These are phyloP conservation scores for Mycena vulgaris DNA, from an alignment of 768 basidiomycete species.

Conservation along the genomic window DNA sequence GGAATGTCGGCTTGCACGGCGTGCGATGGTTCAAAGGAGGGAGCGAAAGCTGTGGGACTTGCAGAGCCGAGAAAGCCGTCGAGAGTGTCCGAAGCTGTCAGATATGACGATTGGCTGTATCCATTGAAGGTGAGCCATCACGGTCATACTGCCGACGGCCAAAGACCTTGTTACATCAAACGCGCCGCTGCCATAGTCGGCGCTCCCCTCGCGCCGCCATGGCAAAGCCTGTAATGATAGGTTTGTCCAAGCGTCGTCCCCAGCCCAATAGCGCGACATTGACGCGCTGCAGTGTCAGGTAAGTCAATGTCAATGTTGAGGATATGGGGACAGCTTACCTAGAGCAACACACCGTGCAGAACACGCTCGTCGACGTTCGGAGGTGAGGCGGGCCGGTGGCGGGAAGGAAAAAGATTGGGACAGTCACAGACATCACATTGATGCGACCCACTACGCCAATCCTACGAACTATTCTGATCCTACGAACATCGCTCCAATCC, in stretches of 20 bases:
- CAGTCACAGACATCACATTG: constrained; percentile 16
- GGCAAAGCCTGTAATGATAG: background rate
- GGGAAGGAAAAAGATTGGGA: constrained; percentile 16
- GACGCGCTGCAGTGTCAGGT: constrained; percentile 14
- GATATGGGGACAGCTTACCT: constrained; percentile 4
- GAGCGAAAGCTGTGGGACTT: background rate
- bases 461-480: background rate
- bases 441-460: constrained; percentile 15
- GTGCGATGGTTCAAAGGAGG: constrained; percentile 11
- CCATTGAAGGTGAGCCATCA: background rate
- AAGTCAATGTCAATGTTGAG: constrained; percentile 11
- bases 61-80: constrained; percentile 10
- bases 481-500: background rate
- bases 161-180: constrained; percentile 4
- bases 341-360: constrained; percentile 9
- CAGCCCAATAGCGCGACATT: constrained; percentile 13
- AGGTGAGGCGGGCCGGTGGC: constrained; percentile 16
- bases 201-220: background rate
- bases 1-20: constrained; percentile 11
- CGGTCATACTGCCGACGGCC: background rate
- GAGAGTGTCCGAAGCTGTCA: constrained; percentile 13
- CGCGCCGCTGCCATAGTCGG: constrained; percentile 2
- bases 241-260: constrained; percentile 2
- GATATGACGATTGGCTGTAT: constrained; percentile 4
- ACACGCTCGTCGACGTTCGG: constrained; percentile 8